A percentile compares a stretch with the other conserved stretches of the same genome.
These are phyloP conservation scores for Rhodotorula sp. DNA, from an alignment of 1,284 basidiomycete species.

Conservation along the genomic window DNA sequence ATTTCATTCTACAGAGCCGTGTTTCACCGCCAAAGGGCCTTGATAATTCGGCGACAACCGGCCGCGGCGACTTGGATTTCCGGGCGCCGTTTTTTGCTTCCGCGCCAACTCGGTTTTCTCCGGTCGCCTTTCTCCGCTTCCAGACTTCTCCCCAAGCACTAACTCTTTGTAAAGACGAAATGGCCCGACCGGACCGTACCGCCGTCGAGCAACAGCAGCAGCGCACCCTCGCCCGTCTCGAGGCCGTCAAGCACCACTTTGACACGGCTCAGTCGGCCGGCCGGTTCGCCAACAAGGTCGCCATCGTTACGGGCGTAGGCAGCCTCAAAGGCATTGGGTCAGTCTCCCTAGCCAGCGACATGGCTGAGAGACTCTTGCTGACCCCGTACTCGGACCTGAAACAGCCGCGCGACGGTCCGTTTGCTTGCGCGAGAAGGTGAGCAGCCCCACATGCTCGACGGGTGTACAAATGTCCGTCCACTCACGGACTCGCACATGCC, in stretches of 20 bases:
- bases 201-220: constrained; percentile 19
- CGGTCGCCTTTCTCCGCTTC: neutral
- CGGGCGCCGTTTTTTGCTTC: too few relatives aligned
- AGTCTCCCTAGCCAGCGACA: constrained; percentile 37
- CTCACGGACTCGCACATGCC: neutral
- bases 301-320: constrained; percentile 81
- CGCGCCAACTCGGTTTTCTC: too few relatives aligned
- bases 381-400: neutral
- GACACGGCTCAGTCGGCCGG: constrained; percentile 57
- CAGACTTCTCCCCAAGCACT: neutral
- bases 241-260: constrained; percentile 70
- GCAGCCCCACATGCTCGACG: constrained; percentile 18
- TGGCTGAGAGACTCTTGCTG: neutral
- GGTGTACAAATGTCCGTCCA: neutral
- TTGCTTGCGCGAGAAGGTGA: constrained; percentile 77
- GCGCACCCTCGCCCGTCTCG: constrained; percentile 62
- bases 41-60: too few relatives aligned
- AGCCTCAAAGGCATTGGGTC: constrained; percentile 82
- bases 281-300: constrained; percentile 76
- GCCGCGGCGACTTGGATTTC: too few relatives aligned
- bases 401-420: constrained; percentile 67
- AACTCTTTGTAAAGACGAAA: neutral
- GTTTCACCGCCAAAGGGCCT: too few relatives aligned
- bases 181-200: constrained; percentile 6
- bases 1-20: too few relatives aligned